phyloP scores from a whole-genome alignment of 2,329 filamentous ascomycete species.

The Aspergillus brasiliensis region DNA sequence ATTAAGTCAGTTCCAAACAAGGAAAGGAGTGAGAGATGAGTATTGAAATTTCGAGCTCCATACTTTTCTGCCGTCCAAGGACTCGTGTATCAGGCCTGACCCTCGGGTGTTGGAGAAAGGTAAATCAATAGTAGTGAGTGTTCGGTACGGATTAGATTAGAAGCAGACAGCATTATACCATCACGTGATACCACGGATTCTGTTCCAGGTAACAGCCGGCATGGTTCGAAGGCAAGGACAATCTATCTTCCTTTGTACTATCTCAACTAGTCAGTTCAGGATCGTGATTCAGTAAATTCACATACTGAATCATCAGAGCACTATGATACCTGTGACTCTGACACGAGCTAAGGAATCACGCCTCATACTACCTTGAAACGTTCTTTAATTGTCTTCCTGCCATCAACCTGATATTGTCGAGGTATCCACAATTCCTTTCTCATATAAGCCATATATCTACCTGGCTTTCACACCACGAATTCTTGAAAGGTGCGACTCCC shows the following conservation, averaged over 20 bases:
- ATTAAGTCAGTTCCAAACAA: not conserved
- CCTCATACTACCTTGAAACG: not conserved
- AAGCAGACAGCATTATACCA: not conserved
- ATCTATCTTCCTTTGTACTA: not conserved
- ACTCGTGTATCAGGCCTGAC: not conserved
- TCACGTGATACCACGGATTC: not conserved
- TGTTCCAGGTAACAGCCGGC: not conserved
- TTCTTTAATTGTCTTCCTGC: not conserved
- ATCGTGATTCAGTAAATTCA: not conserved
- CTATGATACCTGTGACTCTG: not conserved
- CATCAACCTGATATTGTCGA: not conserved
- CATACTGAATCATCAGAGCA: not conserved
- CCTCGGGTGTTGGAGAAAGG: not conserved
- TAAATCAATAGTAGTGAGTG: not conserved
- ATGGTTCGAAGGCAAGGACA: not conserved
- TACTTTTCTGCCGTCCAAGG: conserved; percentile 1
- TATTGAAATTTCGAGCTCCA: not conserved
- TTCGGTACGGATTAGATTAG: not conserved
- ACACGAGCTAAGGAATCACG: not conserved
- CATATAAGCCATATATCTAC: not conserved
- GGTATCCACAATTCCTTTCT: not conserved
- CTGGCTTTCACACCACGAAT: not conserved
- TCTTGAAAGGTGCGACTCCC: not conserved
- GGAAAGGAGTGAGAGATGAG: not conserved
- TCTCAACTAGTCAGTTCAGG: not conserved